Percentiles rank a stretch among this genome's conserved stretches.
These are phyloP conservation scores for Monosporozyma siamensis DNA, from an alignment of 805 yeast genomes.

Conservation along the genomic window DNA sequence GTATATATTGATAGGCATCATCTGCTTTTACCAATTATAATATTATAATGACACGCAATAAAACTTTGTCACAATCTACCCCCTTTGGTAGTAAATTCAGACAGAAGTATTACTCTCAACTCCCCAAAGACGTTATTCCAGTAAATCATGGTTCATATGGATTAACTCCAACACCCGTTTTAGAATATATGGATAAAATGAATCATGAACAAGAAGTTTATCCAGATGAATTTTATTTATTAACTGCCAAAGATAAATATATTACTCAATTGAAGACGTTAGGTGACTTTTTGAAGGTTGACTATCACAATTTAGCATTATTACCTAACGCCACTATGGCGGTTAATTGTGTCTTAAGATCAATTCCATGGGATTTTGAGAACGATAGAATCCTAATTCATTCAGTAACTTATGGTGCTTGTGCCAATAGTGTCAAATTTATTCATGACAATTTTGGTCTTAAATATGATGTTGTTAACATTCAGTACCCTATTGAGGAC, in stretches of 20 bases:
- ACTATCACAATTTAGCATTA: conserved; percentile 41
- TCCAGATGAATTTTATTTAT: conserved; percentile 40
- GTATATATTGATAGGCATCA: no score
- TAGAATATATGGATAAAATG: conserved; percentile 30
- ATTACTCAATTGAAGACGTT: conserved; percentile 31
- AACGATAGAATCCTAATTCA: conserved; percentile 43
- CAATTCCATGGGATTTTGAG: conserved; percentile 37
- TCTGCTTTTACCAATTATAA: no score
- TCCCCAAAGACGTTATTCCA: conserved; percentile 34
- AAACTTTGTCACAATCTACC: no score
- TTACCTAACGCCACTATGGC: conserved; percentile 55
- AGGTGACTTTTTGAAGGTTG: conserved; percentile 40
- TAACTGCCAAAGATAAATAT: conserved; percentile 25
- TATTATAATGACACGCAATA: no score
- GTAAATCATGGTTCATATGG: conserved; percentile 65
- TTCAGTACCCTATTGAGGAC: conserved; percentile 39
- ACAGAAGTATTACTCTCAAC: conserved; percentile 36
- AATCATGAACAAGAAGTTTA: conserved; percentile 26
- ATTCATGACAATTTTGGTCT: conserved; percentile 30
- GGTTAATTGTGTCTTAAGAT: conserved; percentile 46
- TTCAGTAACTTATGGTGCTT: conserved; percentile 45
- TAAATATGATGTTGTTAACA: conserved; percentile 30
- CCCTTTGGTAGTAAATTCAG: conserved; percentile 45
- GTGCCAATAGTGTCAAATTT: conserved; percentile 42
- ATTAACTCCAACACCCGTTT: conserved; percentile 40